Evolutionary conservation across 306 rosid species (phyloP).

Genomic region (Vicia sativa): DNA sequence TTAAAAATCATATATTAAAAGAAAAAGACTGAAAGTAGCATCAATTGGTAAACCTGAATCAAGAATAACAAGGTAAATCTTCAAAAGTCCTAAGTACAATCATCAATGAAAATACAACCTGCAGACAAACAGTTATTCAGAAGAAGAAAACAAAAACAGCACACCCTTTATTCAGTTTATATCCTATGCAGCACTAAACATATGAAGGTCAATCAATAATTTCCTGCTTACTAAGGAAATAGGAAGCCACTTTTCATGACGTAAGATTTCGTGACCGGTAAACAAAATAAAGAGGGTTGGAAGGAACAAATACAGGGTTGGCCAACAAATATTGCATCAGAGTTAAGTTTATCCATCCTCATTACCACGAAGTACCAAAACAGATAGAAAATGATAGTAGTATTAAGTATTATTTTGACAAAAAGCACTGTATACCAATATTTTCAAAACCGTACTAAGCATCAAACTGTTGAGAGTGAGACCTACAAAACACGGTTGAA

Average conservation of each 20-base stretch:
- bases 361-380: conserved; percentile 27
- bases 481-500: not conserved
- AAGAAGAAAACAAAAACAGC: too few relatives aligned
- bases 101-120: too few relatives aligned
- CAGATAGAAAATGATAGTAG: conserved; percentile 30
- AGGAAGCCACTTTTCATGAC: conserved; percentile 20
- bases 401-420: conserved; percentile 26
- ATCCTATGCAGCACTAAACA: too few relatives aligned
- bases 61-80: too few relatives aligned
- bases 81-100: too few relatives aligned
- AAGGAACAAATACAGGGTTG: conserved; percentile 47
- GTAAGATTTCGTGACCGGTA: conserved; percentile 14
- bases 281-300: conserved; percentile 41
- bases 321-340: conserved; percentile 55
- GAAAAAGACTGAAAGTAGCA: too few relatives aligned
- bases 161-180: too few relatives aligned
- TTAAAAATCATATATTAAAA: too few relatives aligned
- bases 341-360: conserved; percentile 37
- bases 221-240: conserved; percentile 5
- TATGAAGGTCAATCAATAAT: too few relatives aligned
- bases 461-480: not conserved
- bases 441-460: not conserved
- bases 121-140: too few relatives aligned
- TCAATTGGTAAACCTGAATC: too few relatives aligned
- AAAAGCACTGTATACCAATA: not conserved